Evolutionary conservation across 2,329 filamentous ascomycete genomes (phyloP), one percentile per base, ranked within the genome.

Genomic region (Claviceps humidiphila): DNA sequence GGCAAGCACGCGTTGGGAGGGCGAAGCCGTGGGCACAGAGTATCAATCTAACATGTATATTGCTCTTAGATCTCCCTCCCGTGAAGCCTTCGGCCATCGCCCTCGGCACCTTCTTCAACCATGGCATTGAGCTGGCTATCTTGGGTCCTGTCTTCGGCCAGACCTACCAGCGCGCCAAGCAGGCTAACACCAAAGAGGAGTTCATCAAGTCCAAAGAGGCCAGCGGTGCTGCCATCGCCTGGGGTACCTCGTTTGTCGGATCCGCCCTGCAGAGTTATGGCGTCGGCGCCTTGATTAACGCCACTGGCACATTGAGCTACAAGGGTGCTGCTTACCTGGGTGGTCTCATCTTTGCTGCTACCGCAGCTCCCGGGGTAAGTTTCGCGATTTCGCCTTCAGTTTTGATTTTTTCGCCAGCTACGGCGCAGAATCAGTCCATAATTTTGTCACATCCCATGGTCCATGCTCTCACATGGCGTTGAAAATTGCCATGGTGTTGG

Each of bases 1-100:
- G 17, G 9, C 41, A 24, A 9, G 26, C 26, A 30, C 26, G 26
- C 26, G 41, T 8, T 14, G 14, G 17, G 8, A 24, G 17, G 20
- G 4, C 41, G 11, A 44, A 24, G 13, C 42, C 6, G 5, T 6
- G 2, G 42, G 20, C 4, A 16, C 26, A 47, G 9, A 20, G 13
- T n/a, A 13, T 24, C 5, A 17, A 22, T 45, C 22, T 52, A 40
- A 46, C 52, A 42, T 41, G 45, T 26, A 47, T 49, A 14, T 17
- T 34, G 17, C 34, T 9, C 8, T n/a, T 54, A 80, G 77, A 81
- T 65, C 74, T 82, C 38, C 78, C 78, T 58, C 68, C 90, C 61
- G 93, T 98, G 67, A 97, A 96, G 85, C 93, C 93, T 62, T 96
- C 90, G 66, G 91, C 93, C 65, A 95, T 98, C 67, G 93, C 91